Percentiles rank a stretch among this genome's conserved stretches.
Evolutionary conservation across 768 basidiomycete genomes (phyloP).

Genomic region (Rhizopogon vinicolor): DNA sequence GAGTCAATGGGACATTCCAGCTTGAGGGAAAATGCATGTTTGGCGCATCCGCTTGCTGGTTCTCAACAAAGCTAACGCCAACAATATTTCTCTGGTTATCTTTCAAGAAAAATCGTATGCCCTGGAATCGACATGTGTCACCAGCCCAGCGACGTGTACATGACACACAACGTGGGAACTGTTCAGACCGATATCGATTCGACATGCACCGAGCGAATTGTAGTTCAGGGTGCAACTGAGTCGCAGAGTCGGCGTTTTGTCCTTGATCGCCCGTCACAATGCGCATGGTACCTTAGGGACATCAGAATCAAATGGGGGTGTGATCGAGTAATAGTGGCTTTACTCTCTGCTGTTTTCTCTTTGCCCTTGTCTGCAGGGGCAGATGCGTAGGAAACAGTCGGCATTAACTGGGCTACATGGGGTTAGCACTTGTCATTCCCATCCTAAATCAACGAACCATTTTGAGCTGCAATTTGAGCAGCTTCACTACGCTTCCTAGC

Average conservation of each 20-base stretch:
- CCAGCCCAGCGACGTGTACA: constrained; percentile 87
- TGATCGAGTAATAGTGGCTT: constrained; percentile 9
- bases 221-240: constrained; percentile 54
- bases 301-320: not conserved
- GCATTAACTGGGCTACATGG: constrained; percentile 39
- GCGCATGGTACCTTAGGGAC: constrained; percentile 19
- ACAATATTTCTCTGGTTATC: constrained; percentile 53
- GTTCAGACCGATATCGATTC: constrained; percentile 64
- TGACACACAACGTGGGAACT: constrained; percentile 77
- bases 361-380: constrained; percentile 37
- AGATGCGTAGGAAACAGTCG: constrained; percentile 39
- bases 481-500: constrained; percentile 72
- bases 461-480: constrained; percentile 59
- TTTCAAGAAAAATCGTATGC: constrained; percentile 75
- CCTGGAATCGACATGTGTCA: constrained; percentile 83
- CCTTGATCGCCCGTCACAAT: constrained; percentile 28
- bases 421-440: constrained; percentile 11
- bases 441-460: constrained; percentile 37
- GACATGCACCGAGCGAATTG: constrained; percentile 86
- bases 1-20: constrained; percentile 61
- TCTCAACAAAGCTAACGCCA: constrained; percentile 68
- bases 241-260: constrained; percentile 22
- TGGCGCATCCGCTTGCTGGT: constrained; percentile 51
- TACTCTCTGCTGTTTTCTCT: constrained; percentile 38
- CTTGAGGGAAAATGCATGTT: constrained; percentile 55